Base-by-base conservation (phyloP, 768 basidiomycete species). In the Tylopilus sp. region DNA sequence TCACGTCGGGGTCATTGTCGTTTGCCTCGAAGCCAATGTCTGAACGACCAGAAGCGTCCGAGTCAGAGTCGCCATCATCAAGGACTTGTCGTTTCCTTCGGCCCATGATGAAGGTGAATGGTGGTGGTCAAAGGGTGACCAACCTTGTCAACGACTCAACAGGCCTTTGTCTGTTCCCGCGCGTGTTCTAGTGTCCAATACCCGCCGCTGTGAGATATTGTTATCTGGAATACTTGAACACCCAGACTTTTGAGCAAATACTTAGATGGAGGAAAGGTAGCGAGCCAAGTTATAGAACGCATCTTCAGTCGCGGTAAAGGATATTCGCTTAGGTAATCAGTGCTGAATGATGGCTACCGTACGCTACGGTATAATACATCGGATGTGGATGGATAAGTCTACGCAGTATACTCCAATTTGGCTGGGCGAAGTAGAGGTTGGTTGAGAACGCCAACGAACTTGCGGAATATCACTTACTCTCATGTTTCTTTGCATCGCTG, bases 401-500 rank as follows among this genome's bases (percentile, higher is more conserved):
- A 76, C 57, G 75, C 71, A 45, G 74, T 59, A 63, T 76, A 76
- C 57, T 76, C 75, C 57, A 76, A 62, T 48, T 75, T 76, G 55
- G 73, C 75, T 76, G 57, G 26, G 21, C 0, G 17, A 12, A 26
- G 26, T 28, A 26, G 9, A 3, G 3, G 12, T 6, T 11, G 1
- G 6, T 31, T 57, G 12, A 66, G 40, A 36, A 11, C 10, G n/a
- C 5, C 45, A 47, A 30, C 38, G 3, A 2, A 39, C 12, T 28
- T 28, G 1, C 26, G 8, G 10, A 13, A 40, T 20, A 28, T n/a
- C 13, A 75, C 89, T 73, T 64, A 91, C 91, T 91, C 75, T 98
- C 94, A 62, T 97, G 95, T 70, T 98, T 98, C 84, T 98, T 98
- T 15, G 93, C 91, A 62, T 98, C 95, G 38, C 85, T 83, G 18